Percentiles rank a stretch among this genome's conserved stretches.
phyloP scores from a whole-genome alignment of 306 rosid species.

The Alnus glutinosa region DNA sequence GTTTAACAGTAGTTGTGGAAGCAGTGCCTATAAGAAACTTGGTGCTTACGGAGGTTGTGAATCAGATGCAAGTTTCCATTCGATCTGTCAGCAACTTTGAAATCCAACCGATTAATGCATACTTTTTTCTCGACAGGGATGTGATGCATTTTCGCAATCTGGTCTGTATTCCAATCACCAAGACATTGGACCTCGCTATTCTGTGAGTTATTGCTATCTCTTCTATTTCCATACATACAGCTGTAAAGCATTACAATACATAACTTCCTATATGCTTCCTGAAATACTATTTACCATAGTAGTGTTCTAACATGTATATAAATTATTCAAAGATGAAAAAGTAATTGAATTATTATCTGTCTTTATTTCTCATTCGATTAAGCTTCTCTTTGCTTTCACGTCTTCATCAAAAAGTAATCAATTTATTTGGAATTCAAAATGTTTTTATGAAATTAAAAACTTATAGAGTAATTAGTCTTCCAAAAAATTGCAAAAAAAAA shows the following conservation, averaged over 20 bases:
- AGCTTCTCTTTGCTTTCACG: background rate
- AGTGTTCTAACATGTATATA: background rate
- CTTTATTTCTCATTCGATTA: background rate
- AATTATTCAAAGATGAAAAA: background rate
- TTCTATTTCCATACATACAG: background rate
- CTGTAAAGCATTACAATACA: background rate
- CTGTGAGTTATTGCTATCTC: conserved; percentile 62
- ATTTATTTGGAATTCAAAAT: background rate
- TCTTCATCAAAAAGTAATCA: background rate
- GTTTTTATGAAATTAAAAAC: conserved; percentile 5
- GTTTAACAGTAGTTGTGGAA: background rate
- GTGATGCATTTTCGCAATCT: conserved; percentile 91
- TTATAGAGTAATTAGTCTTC: background rate
- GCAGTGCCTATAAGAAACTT: background rate
- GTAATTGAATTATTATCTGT: background rate
- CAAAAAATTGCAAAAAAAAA: background rate
- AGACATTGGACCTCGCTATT: conserved; percentile 95
- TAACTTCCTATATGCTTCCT: background rate
- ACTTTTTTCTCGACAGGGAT: conserved; percentile 60
- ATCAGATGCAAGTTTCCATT: background rate
- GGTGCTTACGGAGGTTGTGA: background rate
- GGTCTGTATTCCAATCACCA: conserved; percentile 93
- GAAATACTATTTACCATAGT: background rate
- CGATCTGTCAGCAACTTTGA: background rate
- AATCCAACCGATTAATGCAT: conserved; percentile 10